Conservation (phyloP, 148 eudicot genomes). For the Talinum fruticosum region DNA sequence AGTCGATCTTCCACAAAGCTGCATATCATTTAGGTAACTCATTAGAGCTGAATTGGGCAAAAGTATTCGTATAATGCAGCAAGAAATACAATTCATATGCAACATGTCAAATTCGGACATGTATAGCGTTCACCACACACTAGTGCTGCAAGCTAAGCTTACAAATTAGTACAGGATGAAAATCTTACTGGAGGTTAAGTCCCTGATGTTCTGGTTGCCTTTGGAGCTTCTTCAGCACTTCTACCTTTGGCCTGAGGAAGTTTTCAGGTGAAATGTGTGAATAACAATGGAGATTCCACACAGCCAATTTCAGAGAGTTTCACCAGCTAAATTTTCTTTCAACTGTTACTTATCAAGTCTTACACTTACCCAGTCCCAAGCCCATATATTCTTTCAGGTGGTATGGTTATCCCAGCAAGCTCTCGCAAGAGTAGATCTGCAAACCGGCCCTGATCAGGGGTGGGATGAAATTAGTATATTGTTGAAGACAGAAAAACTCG, state of each 20-base stretch:
- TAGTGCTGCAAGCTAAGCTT: background rate
- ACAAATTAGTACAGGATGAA: conserved; percentile 1
- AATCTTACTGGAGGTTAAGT: conserved; percentile 76
- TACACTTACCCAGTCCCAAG: conserved; percentile 84
- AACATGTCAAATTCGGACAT: background rate
- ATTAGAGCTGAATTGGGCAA: conserved; percentile 2
- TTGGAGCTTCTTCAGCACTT: conserved; percentile 91
- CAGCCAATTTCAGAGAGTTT: background rate
- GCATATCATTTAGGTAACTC: conserved; percentile 9
- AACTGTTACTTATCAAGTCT: background rate
- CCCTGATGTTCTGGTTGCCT: conserved; percentile 86
- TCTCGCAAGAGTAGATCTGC: conserved; percentile 80
- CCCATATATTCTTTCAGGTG: conserved; percentile 88
- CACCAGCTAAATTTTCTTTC: background rate
- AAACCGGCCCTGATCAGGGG: conserved; percentile 66
- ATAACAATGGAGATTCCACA: background rate
- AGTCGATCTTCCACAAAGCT: conserved; percentile 99
- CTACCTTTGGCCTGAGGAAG: conserved; percentile 80
- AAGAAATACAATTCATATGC: background rate
- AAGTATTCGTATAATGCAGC: background rate
- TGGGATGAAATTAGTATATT: background rate
- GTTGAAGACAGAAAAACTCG: background rate
- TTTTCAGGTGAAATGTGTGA: conserved; percentile 5
- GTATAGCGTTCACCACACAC: background rate
- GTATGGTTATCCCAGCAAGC: conserved; percentile 89